These are phyloP conservation scores for Fusarium guadeloupense DNA, from an alignment of 2,329 filamentous ascomycete species.

Conservation along the genomic window DNA sequence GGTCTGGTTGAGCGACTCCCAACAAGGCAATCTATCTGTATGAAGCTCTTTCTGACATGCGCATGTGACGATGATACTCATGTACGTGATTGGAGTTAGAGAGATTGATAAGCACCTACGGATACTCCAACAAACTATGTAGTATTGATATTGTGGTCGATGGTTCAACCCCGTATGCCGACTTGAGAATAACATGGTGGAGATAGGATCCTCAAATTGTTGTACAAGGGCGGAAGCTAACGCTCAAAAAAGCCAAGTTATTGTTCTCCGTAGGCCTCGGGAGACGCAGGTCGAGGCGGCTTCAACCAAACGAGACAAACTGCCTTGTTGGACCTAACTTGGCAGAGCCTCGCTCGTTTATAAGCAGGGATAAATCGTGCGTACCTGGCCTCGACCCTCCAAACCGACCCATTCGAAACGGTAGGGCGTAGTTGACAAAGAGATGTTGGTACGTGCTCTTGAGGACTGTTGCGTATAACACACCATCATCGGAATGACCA, in stretches of 20 bases:
- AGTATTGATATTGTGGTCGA: not conserved
- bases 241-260: slow-evolving; percentile 20
- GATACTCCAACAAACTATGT: not conserved
- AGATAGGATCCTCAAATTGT: slow-evolving; percentile 21
- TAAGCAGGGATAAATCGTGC: slow-evolving; percentile 24
- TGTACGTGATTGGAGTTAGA: too few relatives aligned
- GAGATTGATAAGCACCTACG: too few relatives aligned
- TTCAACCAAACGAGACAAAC: slow-evolving; percentile 31
- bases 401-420: slow-evolving; percentile 9
- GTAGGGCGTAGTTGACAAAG: slow-evolving; percentile 30
- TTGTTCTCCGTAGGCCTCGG: slow-evolving; percentile 26
- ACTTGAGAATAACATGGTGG: slow-evolving; percentile 2
- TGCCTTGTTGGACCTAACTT: slow-evolving; percentile 9
- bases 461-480: slow-evolving; percentile 8
- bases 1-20: slow-evolving; percentile 2
- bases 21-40: too few relatives aligned
- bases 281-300: slow-evolving; percentile 37
- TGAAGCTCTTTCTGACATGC: too few relatives aligned
- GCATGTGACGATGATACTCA: too few relatives aligned
- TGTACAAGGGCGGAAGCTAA: slow-evolving; percentile 34
- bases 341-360: slow-evolving; percentile 20
- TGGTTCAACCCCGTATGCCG: not conserved
- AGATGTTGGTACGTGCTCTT: slow-evolving; percentile 5
- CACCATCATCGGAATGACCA: slow-evolving; percentile 6
- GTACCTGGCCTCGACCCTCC: slow-evolving; percentile 26